phyloP scores from a whole-genome alignment of 2,329 filamentous ascomycete species.

The Geosmithia flava region DNA sequence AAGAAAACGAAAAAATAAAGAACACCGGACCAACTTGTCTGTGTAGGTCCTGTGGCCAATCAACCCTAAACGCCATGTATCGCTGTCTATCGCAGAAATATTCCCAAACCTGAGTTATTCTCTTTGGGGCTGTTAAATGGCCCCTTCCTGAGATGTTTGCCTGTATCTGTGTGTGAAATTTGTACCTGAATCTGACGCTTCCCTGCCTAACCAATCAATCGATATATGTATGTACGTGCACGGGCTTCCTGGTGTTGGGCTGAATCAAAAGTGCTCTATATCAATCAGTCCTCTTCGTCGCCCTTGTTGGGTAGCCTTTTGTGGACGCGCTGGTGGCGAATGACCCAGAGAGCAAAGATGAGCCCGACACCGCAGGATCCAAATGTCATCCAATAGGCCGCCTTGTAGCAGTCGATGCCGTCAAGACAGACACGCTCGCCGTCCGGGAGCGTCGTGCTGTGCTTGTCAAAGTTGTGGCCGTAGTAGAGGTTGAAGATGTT shows the following conservation, averaged over 20 bases:
- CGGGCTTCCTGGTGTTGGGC: neutral
- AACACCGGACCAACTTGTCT: neutral
- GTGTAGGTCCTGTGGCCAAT: neutral
- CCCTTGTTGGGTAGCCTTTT: constrained; percentile 23
- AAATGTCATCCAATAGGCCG: constrained; percentile 72
- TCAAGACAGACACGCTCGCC: constrained; percentile 66
- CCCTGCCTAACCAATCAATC: neutral
- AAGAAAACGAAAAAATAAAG: neutral
- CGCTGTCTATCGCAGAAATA: neutral
- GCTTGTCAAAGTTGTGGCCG: constrained; percentile 68
- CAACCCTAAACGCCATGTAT: neutral
- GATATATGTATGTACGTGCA: neutral
- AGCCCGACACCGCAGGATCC: constrained; percentile 58
- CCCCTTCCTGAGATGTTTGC: too few relatives aligned
- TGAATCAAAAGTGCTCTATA: neutral
- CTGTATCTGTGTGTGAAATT: too few relatives aligned
- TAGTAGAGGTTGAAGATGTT: constrained; percentile 93
- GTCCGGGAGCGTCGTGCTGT: constrained; percentile 55
- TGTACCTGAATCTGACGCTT: too few relatives aligned
- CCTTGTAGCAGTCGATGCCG: constrained; percentile 68
- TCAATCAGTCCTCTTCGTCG: constrained; percentile 21
- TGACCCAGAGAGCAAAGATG: constrained; percentile 56
- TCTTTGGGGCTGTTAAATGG: neutral
- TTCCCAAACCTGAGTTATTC: neutral
- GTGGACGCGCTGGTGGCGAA: constrained; percentile 41